Base-by-base conservation (phyloP, 140 eudicot species). In the Stevia rebaudiana region DNA sequence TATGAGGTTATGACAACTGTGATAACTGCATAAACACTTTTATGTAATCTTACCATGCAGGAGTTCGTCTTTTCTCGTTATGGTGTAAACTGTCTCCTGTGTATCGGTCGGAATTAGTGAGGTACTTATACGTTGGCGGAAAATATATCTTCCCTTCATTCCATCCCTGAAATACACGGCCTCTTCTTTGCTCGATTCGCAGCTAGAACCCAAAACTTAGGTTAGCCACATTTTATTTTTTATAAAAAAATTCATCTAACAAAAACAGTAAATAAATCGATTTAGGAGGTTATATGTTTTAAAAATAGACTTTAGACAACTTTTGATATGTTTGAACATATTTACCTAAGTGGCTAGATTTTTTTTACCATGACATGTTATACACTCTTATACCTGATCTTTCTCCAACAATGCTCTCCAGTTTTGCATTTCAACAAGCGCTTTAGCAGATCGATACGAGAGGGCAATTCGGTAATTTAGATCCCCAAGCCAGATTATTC, bases 401-500 rank as follows among this genome's bases (percentile, higher is more conserved):
- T 79, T 90, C 70, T 86, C 95, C 65, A 86, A 73, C 69, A 90
- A 70, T 17, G 90, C 95, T 78, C 97, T 84, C 97, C 97, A 90
- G 79, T 86, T 90, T 74, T 90, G 97, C 97, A 90, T 90, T 76
- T 84, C 97, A 40, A 90, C 92, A 33, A 84, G 95, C 11, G 95
- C 97, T 73, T 83, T 86, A 10, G 87, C 95, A 3, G 97, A 86
- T 54, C 95, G 95, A 62, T 87, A 86, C 11, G 97, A 82, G 61
- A 90, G 88, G 21, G 97, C 85, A 48, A 90, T 78, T 63, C 97
- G 82, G 70, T 90, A 90, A 74, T 90, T 90, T 13, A 90, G 83
- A 80, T 90, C 97, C 63, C 97, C 97, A 16, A 90, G 94, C 97
- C 97, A 90, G 56, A 90, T 84, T 49, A 90, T 70, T 71, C 97